These are phyloP conservation scores for Ricinus communis DNA, from an alignment of 345 rosid species.

Conservation along the genomic window DNA sequence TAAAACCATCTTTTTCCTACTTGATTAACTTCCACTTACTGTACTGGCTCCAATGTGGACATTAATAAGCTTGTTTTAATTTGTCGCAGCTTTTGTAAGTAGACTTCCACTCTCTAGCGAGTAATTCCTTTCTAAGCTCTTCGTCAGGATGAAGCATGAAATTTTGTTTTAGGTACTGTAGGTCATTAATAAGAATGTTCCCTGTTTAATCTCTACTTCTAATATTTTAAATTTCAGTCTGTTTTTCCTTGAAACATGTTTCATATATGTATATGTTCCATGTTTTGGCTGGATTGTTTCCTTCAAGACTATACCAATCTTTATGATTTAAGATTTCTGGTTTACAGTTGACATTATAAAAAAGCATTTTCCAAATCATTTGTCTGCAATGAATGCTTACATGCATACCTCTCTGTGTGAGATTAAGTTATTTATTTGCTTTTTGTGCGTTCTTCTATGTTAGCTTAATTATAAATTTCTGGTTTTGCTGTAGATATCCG, in stretches of 20 bases:
- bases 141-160: neutral
- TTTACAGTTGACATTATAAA: neutral
- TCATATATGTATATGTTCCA: neutral
- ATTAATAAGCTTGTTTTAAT: neutral
- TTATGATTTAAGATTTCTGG: neutral
- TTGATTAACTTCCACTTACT: neutral
- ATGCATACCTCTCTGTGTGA: slow-evolving; percentile 6
- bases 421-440: neutral
- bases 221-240: neutral
- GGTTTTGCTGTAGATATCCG: slow-evolving; percentile 63
- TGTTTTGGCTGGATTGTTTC: neutral
- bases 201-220: neutral
- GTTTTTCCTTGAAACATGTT: neutral
- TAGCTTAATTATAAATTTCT: slow-evolving; percentile 5
- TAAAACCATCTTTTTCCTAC: neutral
- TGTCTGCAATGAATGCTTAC: neutral
- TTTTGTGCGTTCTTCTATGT: neutral
- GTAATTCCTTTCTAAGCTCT: neutral
- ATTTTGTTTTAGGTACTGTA: neutral
- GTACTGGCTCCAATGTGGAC: neutral
- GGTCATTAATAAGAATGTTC: neutral
- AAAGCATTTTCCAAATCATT: neutral
- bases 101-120: neutral
- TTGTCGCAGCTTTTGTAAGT: neutral
- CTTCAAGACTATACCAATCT: neutral